phyloP scores from a whole-genome alignment of 805 yeast species.

The Sugiyamaella valdiviana region DNA sequence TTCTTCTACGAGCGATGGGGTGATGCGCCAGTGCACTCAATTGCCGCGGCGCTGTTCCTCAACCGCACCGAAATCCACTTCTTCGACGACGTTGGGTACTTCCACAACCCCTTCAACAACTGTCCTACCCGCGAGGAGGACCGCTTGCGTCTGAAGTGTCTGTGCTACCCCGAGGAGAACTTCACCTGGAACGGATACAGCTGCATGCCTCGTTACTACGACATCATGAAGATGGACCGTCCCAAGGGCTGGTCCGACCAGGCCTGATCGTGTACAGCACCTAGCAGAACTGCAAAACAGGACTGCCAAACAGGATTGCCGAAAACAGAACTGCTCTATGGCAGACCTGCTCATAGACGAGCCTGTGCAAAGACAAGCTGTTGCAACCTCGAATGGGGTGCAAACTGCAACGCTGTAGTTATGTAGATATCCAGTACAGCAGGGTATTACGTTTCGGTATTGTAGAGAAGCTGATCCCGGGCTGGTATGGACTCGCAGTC shows the following conservation, averaged over 20 bases:
- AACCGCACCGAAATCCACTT: slow-evolving; percentile 48
- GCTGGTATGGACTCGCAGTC: too few relatives aligned
- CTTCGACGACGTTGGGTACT: slow-evolving; percentile 57
- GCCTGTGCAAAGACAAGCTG: too few relatives aligned
- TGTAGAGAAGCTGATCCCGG: too few relatives aligned
- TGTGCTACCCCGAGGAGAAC: slow-evolving; percentile 58
- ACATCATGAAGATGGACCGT: slow-evolving; percentile 24
- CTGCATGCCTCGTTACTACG: slow-evolving; percentile 34
- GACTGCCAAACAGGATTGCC: too few relatives aligned
- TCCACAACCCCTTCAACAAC: slow-evolving; percentile 49
- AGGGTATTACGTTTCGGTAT: too few relatives aligned
- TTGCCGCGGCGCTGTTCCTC: slow-evolving; percentile 53
- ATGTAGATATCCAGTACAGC: too few relatives aligned
- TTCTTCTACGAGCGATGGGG: slow-evolving; percentile 78
- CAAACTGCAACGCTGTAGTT: too few relatives aligned
- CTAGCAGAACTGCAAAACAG: too few relatives aligned
- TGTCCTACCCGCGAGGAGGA: slow-evolving; percentile 46
- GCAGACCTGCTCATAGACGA: too few relatives aligned
- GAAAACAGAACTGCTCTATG: too few relatives aligned
- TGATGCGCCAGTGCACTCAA: slow-evolving; percentile 67
- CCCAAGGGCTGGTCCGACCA: slow-evolving; percentile 31
- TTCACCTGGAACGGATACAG: slow-evolving; percentile 38
- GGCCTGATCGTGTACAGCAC: slow-evolving; percentile 28
- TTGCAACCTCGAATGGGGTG: too few relatives aligned
- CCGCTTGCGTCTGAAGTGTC: slow-evolving; percentile 58